Conservation (phyloP, 2,329 filamentous ascomycete species). For the Calycina herbarum region DNA sequence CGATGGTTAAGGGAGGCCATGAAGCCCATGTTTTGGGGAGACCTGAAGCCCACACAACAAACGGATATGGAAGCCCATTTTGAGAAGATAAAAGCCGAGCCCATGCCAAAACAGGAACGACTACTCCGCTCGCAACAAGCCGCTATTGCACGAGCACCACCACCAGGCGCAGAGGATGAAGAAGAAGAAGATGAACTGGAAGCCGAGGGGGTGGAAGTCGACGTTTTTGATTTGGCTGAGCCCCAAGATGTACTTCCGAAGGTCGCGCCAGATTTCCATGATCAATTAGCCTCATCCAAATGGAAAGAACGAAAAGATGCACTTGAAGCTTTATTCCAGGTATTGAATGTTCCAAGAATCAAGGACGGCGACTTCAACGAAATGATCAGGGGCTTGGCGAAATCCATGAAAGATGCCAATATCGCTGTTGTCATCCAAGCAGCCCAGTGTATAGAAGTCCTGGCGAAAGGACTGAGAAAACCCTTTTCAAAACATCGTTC, state of each 20-base stretch:
- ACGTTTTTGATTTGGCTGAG: conserved; percentile 79
- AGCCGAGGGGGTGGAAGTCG: conserved; percentile 67
- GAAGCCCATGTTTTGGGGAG: conserved; percentile 96
- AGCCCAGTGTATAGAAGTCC: conserved; percentile 85
- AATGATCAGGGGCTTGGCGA: conserved; percentile 79
- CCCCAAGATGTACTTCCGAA: conserved; percentile 84
- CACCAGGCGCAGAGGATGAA: conserved; percentile 55
- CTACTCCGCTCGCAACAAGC: conserved; percentile 87
- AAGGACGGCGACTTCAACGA: conserved; percentile 90
- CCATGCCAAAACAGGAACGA: conserved; percentile 84
- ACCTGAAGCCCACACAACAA: conserved; percentile 94
- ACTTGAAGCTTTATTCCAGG: conserved; percentile 74
- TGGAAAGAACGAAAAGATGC: conserved; percentile 99
- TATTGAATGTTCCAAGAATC: conserved; percentile 83
- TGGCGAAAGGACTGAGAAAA: conserved; percentile 82
- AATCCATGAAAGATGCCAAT: conserved; percentile 99
- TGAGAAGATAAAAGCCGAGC: conserved; percentile 86
- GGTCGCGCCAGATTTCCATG: conserved; percentile 77
- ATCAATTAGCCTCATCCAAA: conserved; percentile 84
- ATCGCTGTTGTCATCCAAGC: conserved; percentile 91
- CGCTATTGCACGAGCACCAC: conserved; percentile 69
- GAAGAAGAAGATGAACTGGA: conserved; percentile 58
- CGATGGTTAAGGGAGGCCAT: conserved; percentile 96
- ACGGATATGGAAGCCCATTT: conserved; percentile 91
- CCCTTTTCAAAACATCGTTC: conserved; percentile 79